These are phyloP conservation scores for Ceratocystis cacaofunesta DNA, from an alignment of 2,329 filamentous ascomycete species.

Conservation along the genomic window DNA sequence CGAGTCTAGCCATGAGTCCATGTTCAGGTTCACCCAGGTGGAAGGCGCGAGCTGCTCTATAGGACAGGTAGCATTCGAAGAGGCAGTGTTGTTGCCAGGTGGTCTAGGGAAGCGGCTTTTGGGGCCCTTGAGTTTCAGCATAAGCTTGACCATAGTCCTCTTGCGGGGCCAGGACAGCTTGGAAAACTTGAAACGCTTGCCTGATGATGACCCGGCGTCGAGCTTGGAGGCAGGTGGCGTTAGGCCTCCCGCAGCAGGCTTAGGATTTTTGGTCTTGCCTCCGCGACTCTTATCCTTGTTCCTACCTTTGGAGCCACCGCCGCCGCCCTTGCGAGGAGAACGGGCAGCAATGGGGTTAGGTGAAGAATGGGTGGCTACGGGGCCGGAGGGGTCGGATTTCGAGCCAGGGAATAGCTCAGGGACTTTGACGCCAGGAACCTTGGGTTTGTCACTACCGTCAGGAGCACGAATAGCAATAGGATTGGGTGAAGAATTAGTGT, in stretches of 20 bases:
- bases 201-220: no score
- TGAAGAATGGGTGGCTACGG: not conserved
- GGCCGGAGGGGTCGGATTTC: not conserved
- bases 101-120: not conserved
- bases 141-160: not conserved
- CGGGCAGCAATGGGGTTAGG: not conserved
- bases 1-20: constrained; percentile 13
- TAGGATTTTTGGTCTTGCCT: not conserved
- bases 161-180: not conserved
- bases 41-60: not conserved
- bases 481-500: no score
- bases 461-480: no score
- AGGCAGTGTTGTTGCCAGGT: not conserved
- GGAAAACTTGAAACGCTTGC: not conserved
- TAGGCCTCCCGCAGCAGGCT: not conserved
- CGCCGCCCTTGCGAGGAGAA: not conserved
- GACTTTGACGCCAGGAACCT: not conserved
- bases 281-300: not conserved
- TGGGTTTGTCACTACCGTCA: no score
- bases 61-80: not conserved
- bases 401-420: not conserved
- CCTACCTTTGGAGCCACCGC: not conserved
- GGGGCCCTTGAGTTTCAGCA: not conserved
- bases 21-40: not conserved
- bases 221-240: not conserved